These are phyloP conservation scores for Lipomyces yamanashiensis DNA, from an alignment of 805 yeast species.

Conservation along the genomic window DNA sequence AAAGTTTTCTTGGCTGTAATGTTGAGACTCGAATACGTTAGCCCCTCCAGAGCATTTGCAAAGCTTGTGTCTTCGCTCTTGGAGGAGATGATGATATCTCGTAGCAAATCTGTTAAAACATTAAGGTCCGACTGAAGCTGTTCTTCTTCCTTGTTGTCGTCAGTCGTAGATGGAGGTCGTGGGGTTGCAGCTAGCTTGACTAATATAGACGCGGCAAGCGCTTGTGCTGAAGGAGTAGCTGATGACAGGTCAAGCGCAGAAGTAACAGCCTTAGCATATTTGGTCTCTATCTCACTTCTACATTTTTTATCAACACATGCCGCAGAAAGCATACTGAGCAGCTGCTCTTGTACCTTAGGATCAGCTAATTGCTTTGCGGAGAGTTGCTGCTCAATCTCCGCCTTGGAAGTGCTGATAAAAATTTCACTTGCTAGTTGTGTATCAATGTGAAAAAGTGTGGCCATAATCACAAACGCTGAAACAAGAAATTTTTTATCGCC, in stretches of 20 bases:
- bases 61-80: constrained; percentile 20
- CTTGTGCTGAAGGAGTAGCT: constrained; percentile 35
- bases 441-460: constrained; percentile 41
- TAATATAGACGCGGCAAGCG: constrained; percentile 45
- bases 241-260: constrained; percentile 37
- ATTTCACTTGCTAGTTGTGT: constrained; percentile 39
- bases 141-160: constrained; percentile 25
- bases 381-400: constrained; percentile 26
- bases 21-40: constrained; percentile 46
- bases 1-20: constrained; percentile 42
- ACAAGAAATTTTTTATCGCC: constrained; percentile 28
- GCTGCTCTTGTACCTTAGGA: constrained; percentile 36
- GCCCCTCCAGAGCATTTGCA: constrained; percentile 43
- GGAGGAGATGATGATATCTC: constrained; percentile 35
- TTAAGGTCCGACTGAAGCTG: constrained; percentile 35
- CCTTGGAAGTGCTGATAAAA: constrained; percentile 38
- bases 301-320: constrained; percentile 44
- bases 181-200: constrained; percentile 43
- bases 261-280: constrained; percentile 37
- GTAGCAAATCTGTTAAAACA: constrained; percentile 42
- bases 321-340: constrained; percentile 45
- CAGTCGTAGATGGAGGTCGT: constrained; percentile 37
- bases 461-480: constrained; percentile 41
- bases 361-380: constrained; percentile 30
- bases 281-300: constrained; percentile 41